Evolutionary conservation across 2,329 filamentous ascomycete genomes (phyloP).

Genomic region (Fusarium burgessii): DNA sequence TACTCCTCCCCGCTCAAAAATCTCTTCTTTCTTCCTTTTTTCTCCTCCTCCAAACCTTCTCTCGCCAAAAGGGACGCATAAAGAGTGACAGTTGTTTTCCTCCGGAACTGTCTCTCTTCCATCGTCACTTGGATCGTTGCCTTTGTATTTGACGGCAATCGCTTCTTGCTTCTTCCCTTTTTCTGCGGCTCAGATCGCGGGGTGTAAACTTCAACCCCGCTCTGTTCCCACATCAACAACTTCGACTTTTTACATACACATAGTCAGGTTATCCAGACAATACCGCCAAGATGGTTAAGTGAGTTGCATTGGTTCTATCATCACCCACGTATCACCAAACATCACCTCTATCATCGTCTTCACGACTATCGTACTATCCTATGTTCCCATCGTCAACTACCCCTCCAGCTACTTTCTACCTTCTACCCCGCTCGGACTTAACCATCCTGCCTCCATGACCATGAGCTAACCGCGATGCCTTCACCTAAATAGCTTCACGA

Average conservation of each 20-base stretch:
- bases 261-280: conserved; percentile 63
- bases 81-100: conserved; percentile 55
- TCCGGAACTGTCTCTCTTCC: conserved; percentile 54
- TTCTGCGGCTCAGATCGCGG: conserved; percentile 51
- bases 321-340: neutral
- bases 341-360: conserved; percentile 9
- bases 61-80: conserved; percentile 53
- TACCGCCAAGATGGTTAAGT: conserved; percentile 99
- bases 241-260: conserved; percentile 51
- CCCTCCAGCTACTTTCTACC: conserved; percentile 33
- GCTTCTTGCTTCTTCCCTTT: conserved; percentile 45
- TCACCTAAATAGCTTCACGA: conserved; percentile 83
- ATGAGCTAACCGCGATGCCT: conserved; percentile 62
- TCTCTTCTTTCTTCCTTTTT: conserved; percentile 36
- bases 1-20: conserved; percentile 47
- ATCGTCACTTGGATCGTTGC: conserved; percentile 51
- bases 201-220: conserved; percentile 61
- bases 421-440: conserved; percentile 57
- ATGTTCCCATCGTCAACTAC: neutral
- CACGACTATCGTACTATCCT: conserved; percentile 1
- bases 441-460: conserved; percentile 40
- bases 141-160: conserved; percentile 42
- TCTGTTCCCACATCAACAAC: conserved; percentile 55
- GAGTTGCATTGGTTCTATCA: conserved; percentile 64
- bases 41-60: conserved; percentile 38